phyloP scores from a whole-genome alignment of 805 yeast genomes.

The Barnettozyma populi region DNA sequence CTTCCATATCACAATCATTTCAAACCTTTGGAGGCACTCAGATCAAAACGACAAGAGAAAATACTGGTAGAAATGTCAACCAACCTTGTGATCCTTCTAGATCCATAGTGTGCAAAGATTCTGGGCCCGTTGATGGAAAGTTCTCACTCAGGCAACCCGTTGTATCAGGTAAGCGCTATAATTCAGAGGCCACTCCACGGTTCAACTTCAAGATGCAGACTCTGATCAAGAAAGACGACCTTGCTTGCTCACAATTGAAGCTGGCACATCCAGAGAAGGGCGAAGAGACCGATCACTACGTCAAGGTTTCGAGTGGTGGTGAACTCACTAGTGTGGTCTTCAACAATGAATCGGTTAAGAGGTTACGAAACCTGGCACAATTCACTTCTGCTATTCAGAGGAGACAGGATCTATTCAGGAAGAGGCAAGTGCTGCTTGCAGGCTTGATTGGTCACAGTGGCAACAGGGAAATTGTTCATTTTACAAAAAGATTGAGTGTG shows the following conservation, averaged over 20 bases:
- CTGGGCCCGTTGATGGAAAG: background rate
- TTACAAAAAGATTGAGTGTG: conserved; percentile 8
- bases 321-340: conserved; percentile 2
- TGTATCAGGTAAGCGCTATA: background rate
- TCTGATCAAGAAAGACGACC: conserved; percentile 5
- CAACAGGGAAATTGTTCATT: conserved; percentile 3
- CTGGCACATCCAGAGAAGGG: background rate
- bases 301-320: conserved; percentile 1
- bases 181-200: background rate
- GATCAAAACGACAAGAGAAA: background rate
- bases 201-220: background rate
- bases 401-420: conserved; percentile 13
- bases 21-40: background rate
- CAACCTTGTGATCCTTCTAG: background rate
- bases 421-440: conserved; percentile 7
- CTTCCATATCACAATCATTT: background rate
- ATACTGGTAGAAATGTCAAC: background rate
- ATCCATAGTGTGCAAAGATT: background rate
- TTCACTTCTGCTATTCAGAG: conserved; percentile 2
- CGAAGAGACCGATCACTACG: background rate
- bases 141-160: background rate
- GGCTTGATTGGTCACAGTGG: background rate
- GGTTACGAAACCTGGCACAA: conserved; percentile 7
- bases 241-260: background rate
- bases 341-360: conserved; percentile 5